Evolutionary conservation across 805 yeast species (phyloP), one percentile per base, ranked within the genome.

Genomic region (Maudiozyma serrabonitensis): DNA sequence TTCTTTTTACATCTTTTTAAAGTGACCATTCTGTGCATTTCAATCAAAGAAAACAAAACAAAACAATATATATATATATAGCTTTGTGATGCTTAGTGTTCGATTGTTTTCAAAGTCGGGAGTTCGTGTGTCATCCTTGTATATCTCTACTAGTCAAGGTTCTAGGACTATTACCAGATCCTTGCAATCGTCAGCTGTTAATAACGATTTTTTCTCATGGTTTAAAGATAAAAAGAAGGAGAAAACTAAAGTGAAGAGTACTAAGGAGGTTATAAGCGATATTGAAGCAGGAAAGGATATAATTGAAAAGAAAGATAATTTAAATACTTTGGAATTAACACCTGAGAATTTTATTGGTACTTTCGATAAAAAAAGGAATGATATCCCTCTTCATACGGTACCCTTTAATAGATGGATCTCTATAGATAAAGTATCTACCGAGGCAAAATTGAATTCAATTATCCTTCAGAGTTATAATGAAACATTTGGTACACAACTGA

Each of bases 161-260:
- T n/a, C 38, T 4, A 15, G 18, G 8, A 7, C 9, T 5, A 7
- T 18, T 18, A 40, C 18, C 9, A 45, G 46, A 43, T 18, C 35
- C 3, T 46, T 49, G 15, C 49, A 49, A n/a, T 21, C 32, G 6
- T 26, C 50, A 2, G 23, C 34, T 2, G 42, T 38, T 4, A 16
- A 43, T 15, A 48, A 38, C 21, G 45, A 71, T 25, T 68, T 70
- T 54, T 58, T 70, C 63, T 69, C 70, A 40, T 71, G 75, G 75
- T 68, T 71, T 51, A 66, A 61, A 45, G 55, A 57, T 44, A 68
- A 64, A 56, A 62, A 60, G 47, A 62, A 60, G 47, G 59, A 62
- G 31, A 52, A 54, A 34, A 46, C 54, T 6, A 45, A 18, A 49
- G 35, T 32, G 42, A 49, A 21, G 56, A 47, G 50, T 38, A 64